These are phyloP conservation scores for Prunus mume DNA, from an alignment of 306 rosid species.

Conservation along the genomic window DNA sequence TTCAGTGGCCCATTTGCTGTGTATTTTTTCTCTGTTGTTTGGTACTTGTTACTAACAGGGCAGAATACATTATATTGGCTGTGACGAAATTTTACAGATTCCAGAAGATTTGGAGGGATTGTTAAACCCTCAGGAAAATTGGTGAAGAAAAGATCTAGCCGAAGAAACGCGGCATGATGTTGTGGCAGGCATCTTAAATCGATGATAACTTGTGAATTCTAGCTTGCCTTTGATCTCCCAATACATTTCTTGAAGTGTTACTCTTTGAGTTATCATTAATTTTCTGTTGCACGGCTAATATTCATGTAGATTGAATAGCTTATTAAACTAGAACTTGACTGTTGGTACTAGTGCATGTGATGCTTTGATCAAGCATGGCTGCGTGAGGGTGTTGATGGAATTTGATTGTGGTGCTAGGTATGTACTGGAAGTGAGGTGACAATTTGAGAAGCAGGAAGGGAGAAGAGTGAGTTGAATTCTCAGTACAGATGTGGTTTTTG, in stretches of 20 bases:
- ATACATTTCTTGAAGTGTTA: too few relatives aligned
- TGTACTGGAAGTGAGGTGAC: too few relatives aligned
- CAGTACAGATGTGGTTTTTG: too few relatives aligned
- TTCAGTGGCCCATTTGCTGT: background rate
- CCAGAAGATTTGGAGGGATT: background rate
- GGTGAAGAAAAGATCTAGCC: background rate
- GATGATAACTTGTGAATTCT: background rate
- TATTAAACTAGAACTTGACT: too few relatives aligned
- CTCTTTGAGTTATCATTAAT: background rate
- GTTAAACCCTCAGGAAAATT: background rate
- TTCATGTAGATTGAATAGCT: background rate
- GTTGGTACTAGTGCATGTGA: too few relatives aligned
- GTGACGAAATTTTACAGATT: background rate
- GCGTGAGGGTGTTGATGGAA: too few relatives aligned
- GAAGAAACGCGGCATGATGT: background rate
- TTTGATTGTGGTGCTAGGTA: too few relatives aligned
- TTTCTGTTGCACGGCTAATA: background rate
- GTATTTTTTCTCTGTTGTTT: background rate
- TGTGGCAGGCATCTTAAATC: background rate
- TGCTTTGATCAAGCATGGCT: too few relatives aligned
- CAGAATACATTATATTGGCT: background rate
- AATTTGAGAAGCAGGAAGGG: too few relatives aligned
- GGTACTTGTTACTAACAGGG: background rate
- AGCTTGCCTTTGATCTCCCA: background rate
- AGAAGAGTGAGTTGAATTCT: too few relatives aligned